These are phyloP conservation scores for Boletus semigastroideus DNA, from an alignment of 1,284 basidiomycete genomes.

Conservation along the genomic window DNA sequence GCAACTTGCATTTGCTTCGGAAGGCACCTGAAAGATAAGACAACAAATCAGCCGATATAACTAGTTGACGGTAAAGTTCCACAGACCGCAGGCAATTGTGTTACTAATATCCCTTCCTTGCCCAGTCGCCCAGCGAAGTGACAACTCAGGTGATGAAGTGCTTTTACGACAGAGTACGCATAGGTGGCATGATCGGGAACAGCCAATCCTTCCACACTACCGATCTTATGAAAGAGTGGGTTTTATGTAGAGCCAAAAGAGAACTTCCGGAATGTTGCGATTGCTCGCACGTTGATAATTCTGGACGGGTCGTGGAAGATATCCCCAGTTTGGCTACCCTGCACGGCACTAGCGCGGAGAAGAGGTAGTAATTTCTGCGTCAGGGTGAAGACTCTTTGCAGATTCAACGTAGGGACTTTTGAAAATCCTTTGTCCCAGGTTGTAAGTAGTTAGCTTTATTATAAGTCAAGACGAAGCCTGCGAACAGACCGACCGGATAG, in stretches of 20 bases:
- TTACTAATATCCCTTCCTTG: conserved; percentile 65
- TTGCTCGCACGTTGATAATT: conserved; percentile 56
- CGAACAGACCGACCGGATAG: conserved; percentile 52
- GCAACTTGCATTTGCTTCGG: conserved; percentile 48
- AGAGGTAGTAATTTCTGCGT: conserved; percentile 68
- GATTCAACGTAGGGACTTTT: conserved; percentile 65
- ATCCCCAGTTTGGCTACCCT: conserved; percentile 39
- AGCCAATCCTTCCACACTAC: conserved; percentile 57
- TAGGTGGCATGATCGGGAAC: conserved; percentile 64
- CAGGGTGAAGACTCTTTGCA: conserved; percentile 70
- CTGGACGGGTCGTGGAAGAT: conserved; percentile 52
- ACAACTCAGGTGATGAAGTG: conserved; percentile 61
- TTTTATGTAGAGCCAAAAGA: neutral
- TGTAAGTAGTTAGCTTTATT: conserved; percentile 25
- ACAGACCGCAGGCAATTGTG: conserved; percentile 63
- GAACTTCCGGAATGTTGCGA: neutral
- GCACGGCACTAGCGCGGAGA: conserved; percentile 50
- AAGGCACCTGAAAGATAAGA: conserved; percentile 40
- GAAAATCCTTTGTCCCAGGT: conserved; percentile 50
- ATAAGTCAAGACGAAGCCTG: neutral
- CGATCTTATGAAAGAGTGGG: conserved; percentile 46
- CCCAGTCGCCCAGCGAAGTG: conserved; percentile 63
- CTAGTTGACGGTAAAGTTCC: conserved; percentile 1
- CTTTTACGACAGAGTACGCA: conserved; percentile 69
- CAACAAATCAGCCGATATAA: neutral